Percentiles rank a stretch among this genome's conserved stretches.
Conservation (phyloP, 306 rosid species). For the Cucumis sativus region Cucumber_9930_V3 NC_026659.2:10327001-10327500, state of each 20-base stretch:
- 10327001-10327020: not conserved
- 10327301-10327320: not conserved
- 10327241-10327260: slow-evolving; percentile 27
- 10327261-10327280: not conserved
- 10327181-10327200: slow-evolving; percentile 55
- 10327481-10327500: too few relatives aligned
- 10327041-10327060: not conserved
- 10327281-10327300: slow-evolving; percentile 1
- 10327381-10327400: not conserved
- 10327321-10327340: not conserved
- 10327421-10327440: not conserved
- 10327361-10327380: not conserved
- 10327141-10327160: too few relatives aligned
- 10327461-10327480: too few relatives aligned
- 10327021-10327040: not conserved
- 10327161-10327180: not conserved
- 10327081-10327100: not conserved
- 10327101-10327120: not conserved
- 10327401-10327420: not conserved
- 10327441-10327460: not conserved
- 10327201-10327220: slow-evolving; percentile 62
- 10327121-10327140: too few relatives aligned
- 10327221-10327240: slow-evolving; percentile 41
- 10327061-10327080: not conserved
- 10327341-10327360: not conserved